Base-by-base conservation (phyloP, 257 asterid genomes). In the Jaltomata sinuosa region DNA sequence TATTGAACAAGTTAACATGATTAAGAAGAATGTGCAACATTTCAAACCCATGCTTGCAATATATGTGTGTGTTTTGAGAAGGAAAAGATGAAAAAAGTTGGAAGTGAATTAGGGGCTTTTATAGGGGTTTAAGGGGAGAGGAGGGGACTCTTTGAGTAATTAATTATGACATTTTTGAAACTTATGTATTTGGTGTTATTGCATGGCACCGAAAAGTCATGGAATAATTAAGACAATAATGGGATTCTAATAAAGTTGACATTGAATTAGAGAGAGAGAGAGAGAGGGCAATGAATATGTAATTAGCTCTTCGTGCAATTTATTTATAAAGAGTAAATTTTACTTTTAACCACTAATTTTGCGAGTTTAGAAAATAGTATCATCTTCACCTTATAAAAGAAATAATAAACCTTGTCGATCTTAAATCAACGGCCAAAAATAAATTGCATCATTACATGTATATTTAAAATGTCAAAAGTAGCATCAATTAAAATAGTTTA, bases 31-130 rank as follows among this genome's bases (percentile, higher is more conserved):
- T 18, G 11, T 16, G 31, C 18, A 47, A 16, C n/a, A 27, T 11
- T 84, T 86, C 65, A 84, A 14, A 86, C 65, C 64, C 89, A 86
- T 86, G 14, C 19, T 36, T 62, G 21, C 14, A 10, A 59, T 59
- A 3, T 2, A 32, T 32, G 36, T 53, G 59, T 53, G n/a, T 34
- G 5, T 4, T 2, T 42, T 74, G n/a, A 42, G 38, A 36, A 36
- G 40, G 40, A 36, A 36, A 36, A 38, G 27, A 32, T 67, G 76
- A 40, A 79, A 31, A 16, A 83, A 67, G 36, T 29, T 78, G 32
- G 27, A 52, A 19, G 84, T 21, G 27, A 15, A 36, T 47, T 38
- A 25, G 55, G 84, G 84, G 59, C 55, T 40, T 86, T 68, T 86
- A 79, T 79, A 68, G 86, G 14, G 25, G 40, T 52, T 79, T 65